Evolutionary conservation across 805 yeast species (phyloP).

Genomic region (Candida nitratophila): DNA sequence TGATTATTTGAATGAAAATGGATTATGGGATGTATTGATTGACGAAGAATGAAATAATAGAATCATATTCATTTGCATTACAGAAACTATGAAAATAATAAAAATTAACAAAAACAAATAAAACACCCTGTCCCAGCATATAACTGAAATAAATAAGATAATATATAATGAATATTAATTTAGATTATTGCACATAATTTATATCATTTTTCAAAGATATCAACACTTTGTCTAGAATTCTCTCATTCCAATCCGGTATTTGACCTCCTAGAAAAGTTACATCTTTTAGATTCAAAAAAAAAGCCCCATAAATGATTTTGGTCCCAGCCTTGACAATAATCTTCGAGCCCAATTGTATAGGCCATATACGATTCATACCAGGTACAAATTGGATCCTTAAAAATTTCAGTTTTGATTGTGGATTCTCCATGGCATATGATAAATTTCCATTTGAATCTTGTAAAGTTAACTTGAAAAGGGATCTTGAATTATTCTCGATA

Average conservation of each 20-base stretch:
- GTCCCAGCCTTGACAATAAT: slow-evolving; percentile 45
- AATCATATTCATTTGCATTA: no score
- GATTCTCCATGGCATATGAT: slow-evolving; percentile 52
- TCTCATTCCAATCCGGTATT: slow-evolving; percentile 18
- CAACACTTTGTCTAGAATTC: slow-evolving; percentile 27
- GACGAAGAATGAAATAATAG: slow-evolving; percentile 9
- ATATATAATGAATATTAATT: no score
- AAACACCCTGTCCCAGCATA: no score
- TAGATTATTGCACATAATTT: no score
- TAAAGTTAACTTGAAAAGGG: slow-evolving; percentile 46
- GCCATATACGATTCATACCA: slow-evolving; percentile 17
- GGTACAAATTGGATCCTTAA: slow-evolving; percentile 20
- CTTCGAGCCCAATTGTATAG: slow-evolving; percentile 51
- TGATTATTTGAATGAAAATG: slow-evolving; percentile 66
- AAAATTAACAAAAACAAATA: neutral
- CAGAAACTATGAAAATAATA: no score
- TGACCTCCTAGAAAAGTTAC: slow-evolving; percentile 24
- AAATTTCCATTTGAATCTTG: slow-evolving; percentile 46
- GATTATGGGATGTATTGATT: slow-evolving; percentile 65
- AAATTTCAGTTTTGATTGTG: slow-evolving; percentile 37
- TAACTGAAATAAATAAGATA: no score
- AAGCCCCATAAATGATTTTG: slow-evolving; percentile 37
- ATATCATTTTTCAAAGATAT: slow-evolving; percentile 28
- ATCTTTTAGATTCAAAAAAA: slow-evolving; percentile 25
- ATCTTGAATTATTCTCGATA: neutral